Evolutionary conservation across 768 basidiomycete genomes (phyloP).

Genomic region (Mycena latifolia): DNA sequence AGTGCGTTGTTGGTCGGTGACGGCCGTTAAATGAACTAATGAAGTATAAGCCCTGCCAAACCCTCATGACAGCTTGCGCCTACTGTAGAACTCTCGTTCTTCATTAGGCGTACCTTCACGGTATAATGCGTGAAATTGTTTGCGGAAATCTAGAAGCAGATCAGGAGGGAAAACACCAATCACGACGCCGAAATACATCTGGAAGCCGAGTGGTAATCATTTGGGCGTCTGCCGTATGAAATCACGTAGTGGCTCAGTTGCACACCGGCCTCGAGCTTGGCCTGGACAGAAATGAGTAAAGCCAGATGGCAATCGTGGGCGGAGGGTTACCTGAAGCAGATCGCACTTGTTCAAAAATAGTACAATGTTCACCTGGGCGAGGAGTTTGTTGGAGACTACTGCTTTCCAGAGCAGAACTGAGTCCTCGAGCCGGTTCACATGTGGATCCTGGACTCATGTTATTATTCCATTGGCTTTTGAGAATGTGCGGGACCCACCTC

Average conservation of each 20-base stretch:
- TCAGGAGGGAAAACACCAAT: slow-evolving; percentile 22
- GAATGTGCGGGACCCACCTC: slow-evolving; percentile 63
- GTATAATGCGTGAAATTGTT: slow-evolving; percentile 80
- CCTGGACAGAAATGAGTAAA: slow-evolving; percentile 49
- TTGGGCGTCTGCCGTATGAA: slow-evolving; percentile 79
- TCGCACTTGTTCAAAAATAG: slow-evolving; percentile 89
- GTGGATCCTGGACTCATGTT: slow-evolving; percentile 63
- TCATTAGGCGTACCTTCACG: slow-evolving; percentile 77
- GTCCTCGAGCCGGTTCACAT: slow-evolving; percentile 84
- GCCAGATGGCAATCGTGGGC: slow-evolving; percentile 11
- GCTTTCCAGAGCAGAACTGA: slow-evolving; percentile 81
- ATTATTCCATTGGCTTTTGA: slow-evolving; percentile 20
- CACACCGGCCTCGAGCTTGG: slow-evolving; percentile 84
- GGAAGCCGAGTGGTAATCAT: slow-evolving; percentile 82
- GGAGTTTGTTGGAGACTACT: slow-evolving; percentile 79
- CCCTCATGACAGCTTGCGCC: slow-evolving; percentile 37
- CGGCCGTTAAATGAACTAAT: slow-evolving; percentile 84
- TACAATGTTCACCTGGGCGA: slow-evolving; percentile 81
- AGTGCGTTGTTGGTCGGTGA: slow-evolving; percentile 84
- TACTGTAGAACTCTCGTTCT: slow-evolving; percentile 80
- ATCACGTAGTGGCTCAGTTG: slow-evolving; percentile 76
- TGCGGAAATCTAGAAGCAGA: slow-evolving; percentile 70
- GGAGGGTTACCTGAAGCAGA: slow-evolving; percentile 68
- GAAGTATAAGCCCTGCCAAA: slow-evolving; percentile 7
- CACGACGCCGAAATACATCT: slow-evolving; percentile 65